A percentile compares a stretch with the other conserved stretches of the same genome.
phyloP scores from a whole-genome alignment of 1,284 basidiomycete genomes.

The Anthracocystis panici-leucophaei region DNA sequence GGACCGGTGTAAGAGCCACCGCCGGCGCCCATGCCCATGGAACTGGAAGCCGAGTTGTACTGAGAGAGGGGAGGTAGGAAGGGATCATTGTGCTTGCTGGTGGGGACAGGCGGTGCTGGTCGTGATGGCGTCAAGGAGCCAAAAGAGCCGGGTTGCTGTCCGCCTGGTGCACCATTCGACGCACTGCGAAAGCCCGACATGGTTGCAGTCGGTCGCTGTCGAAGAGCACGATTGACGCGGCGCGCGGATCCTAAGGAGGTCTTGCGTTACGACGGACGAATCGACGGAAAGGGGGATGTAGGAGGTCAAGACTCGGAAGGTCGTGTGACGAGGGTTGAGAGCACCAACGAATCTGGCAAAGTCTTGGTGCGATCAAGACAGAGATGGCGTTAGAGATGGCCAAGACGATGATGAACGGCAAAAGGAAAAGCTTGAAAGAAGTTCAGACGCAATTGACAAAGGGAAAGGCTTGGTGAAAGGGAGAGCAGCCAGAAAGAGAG shows the following conservation, averaged over 20 bases:
- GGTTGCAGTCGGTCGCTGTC: conserved; percentile 9
- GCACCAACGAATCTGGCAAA: not conserved
- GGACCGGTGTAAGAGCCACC: conserved; percentile 64
- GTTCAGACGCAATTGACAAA: too few relatives aligned
- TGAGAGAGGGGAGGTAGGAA: conserved; percentile 60
- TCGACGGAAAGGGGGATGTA: not conserved
- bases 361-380: not conserved
- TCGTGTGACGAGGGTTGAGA: not conserved
- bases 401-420: not conserved
- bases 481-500: not conserved
- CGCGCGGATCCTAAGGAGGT: not conserved
- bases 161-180: conserved; percentile 23
- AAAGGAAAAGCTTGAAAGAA: not conserved
- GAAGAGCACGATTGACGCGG: not conserved
- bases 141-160: conserved; percentile 29
- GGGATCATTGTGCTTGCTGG: conserved; percentile 49
- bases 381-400: not conserved
- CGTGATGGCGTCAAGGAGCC: conserved; percentile 61
- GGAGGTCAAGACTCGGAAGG: not conserved
- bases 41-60: conserved; percentile 42
- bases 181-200: conserved; percentile 50
- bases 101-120: conserved; percentile 62
- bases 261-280: not conserved
- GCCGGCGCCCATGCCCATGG: conserved; percentile 51
- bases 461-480: conserved; percentile 1